Evolutionary conservation across 2,329 filamentous ascomycete species (phyloP), one percentile per base, ranked within the genome.

Genomic region (Didymella sp.): DNA sequence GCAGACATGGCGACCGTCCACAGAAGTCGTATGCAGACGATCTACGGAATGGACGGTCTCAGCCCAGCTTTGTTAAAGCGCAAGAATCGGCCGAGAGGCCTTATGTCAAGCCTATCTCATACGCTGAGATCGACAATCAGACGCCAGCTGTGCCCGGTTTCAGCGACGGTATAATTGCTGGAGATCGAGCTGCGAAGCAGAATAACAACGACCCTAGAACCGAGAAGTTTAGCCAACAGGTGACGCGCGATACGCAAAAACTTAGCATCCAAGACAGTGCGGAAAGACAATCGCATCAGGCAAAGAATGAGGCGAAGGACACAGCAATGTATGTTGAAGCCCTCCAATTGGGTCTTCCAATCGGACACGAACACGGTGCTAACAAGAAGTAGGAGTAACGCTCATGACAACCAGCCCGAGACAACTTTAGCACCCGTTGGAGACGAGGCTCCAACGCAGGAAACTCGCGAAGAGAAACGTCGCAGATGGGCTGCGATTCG

Each of bases 11-110:
- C 82, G 87, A 90, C 66, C 76, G 84, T 37, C 81, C 87, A 70
- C 85, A 85, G 72, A 86, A 85, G 66, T 79, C 84, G 30, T 84
- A 85, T 66, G 87, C 89, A 78, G 87, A 57, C 17, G 43, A 51
- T n/a, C 13, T 49, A 17, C 37, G 52, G 48, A 48, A 46, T 41
- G 59, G 17, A 27, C 58, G 50, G 28, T 37, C 48, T 30, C 50
- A 47, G 28, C 48, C 57, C 38, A 55, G 27, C 25, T 57, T 57
- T 9, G 48, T 57, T 19, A 67, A 50, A 44, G 62, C 59, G 9
- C 58, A 49, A 27, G 51, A 57, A 13, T 24, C 55, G 22, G 41
- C 47, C 30, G 62, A 66, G 42, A 56, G 63, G 25, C 47, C 60
- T n/a, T 41, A 59, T 42, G 54, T 56, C 25, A 68, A 64, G 55